Percentiles rank a stretch among this genome's conserved stretches.
These are phyloP conservation scores for Solanum chacoense DNA, from an alignment of 305 asterid genomes.

Conservation along the genomic window DNA sequence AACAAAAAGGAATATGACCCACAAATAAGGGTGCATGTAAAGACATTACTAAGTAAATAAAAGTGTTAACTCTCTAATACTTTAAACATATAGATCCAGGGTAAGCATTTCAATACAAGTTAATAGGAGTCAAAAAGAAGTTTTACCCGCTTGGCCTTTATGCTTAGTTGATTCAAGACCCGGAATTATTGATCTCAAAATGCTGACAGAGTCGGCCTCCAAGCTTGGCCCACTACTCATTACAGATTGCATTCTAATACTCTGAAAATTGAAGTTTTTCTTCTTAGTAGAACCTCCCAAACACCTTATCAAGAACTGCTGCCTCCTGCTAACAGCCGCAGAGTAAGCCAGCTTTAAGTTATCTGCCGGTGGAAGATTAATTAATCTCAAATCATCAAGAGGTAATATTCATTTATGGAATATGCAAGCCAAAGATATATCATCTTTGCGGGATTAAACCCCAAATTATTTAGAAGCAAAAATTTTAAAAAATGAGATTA, in stretches of 20 bases:
- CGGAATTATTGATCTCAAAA: conserved; percentile 76
- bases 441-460: neutral
- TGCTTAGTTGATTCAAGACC: conserved; percentile 58
- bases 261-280: conserved; percentile 10
- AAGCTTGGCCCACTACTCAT: conserved; percentile 31
- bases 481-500: neutral
- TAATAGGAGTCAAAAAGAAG: neutral
- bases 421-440: neutral
- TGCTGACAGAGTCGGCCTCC: conserved; percentile 57
- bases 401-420: neutral
- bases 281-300: conserved; percentile 30
- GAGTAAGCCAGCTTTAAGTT: conserved; percentile 19
- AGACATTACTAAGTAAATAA: neutral
- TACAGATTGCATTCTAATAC: conserved; percentile 51
- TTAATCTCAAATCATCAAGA: neutral
- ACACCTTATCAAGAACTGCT: conserved; percentile 65
- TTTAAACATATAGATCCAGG: neutral
- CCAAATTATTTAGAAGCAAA: neutral
- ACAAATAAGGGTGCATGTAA: neutral
- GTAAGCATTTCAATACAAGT: neutral
- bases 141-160: conserved; percentile 94
- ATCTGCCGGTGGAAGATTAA: neutral
- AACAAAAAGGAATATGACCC: neutral
- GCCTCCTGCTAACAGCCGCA: conserved; percentile 49
- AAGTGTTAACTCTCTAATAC: neutral